Evolutionary conservation across 2,329 filamentous ascomycete genomes (phyloP), one percentile per base, ranked within the genome.

Genomic region (Phialophora expanda): DNA sequence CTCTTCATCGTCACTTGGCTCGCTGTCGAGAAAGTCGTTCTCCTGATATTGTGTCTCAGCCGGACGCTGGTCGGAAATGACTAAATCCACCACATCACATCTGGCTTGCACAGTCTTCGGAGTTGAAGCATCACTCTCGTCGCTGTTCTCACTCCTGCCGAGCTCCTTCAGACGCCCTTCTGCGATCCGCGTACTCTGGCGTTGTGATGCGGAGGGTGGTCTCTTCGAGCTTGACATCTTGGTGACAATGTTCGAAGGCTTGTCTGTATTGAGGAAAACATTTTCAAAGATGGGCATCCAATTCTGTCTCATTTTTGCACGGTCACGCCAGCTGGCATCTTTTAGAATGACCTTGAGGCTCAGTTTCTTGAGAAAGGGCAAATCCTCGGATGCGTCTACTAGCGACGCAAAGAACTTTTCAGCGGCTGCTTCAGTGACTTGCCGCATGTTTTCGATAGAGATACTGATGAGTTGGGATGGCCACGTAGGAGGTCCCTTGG

Each of bases 381-480:
- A 76, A 2, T 84, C 78, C 1, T 84, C 80, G 0, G 93, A 92
- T 57, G 86, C 87, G 65, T 93, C 84, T 24, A 94, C 85, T 1
- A 98, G 81, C 17, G 92, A 95, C 48, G 86, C 84, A 71, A 97
- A 90, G 72, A 97, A 91, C 64, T 87, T 87, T 71, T 91, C 87
- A 0, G 92, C 92, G 0, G 88, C 86, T 38, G 85, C 83, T 0
- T 86, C 83, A 12, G 85, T 84, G 88, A 90, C 93, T 70, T 92
- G 89, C 41, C 91, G 87, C 67, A 97, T 83, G 67, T 95, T 88
- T 50, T 89, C 84, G 64, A 97, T 82, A 74, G 94, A 89, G 54
- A 98, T 82, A 2, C 84, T 81, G 60, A 88, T 87, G 1, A 98
- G 82, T 4, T 83, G 87, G 4, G 82, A 75, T 1, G 94, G 93